phyloP scores from a whole-genome alignment of 2,329 filamentous ascomycete species.

The Ceratocystis variospora region DNA sequence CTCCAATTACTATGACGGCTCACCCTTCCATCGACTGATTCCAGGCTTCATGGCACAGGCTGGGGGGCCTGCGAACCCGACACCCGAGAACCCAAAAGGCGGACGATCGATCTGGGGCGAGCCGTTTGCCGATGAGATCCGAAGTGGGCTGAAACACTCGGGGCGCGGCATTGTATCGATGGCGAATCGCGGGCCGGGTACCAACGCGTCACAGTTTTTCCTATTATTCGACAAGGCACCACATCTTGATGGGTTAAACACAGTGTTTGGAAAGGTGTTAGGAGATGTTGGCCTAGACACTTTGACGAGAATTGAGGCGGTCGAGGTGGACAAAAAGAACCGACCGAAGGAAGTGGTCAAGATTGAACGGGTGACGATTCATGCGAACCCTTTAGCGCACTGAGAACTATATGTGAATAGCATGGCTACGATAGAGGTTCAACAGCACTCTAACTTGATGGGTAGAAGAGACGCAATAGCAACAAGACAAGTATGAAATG shows the following conservation, averaged over 20 bases:
- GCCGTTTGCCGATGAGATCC: slow-evolving; percentile 69
- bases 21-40: slow-evolving; percentile 68
- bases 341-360: slow-evolving; percentile 51
- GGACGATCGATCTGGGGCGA: slow-evolving; percentile 61
- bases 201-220: slow-evolving; percentile 73
- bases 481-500: not conserved
- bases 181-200: slow-evolving; percentile 62
- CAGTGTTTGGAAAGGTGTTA: slow-evolving; percentile 64
- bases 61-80: slow-evolving; percentile 46
- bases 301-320: slow-evolving; percentile 54
- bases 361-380: slow-evolving; percentile 58
- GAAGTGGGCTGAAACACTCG: slow-evolving; percentile 53
- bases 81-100: slow-evolving; percentile 49
- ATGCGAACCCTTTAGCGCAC: slow-evolving; percentile 64
- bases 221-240: slow-evolving; percentile 63
- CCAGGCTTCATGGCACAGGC: slow-evolving; percentile 70
- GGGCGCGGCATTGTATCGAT: slow-evolving; percentile 58
- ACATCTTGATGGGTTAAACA: slow-evolving; percentile 73
- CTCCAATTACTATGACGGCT: slow-evolving; percentile 60
- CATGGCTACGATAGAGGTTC: slow-evolving; percentile 2
- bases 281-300: slow-evolving; percentile 51
- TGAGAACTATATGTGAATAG: slow-evolving; percentile 25
- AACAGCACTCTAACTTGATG: slow-evolving; percentile 8
- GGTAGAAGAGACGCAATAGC: not conserved
- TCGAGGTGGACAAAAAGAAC: slow-evolving; percentile 66